A percentile compares a stretch with the other conserved stretches of the same genome.
Conservation (phyloP, 2,329 filamentous ascomycete species). For the Xylaria arbuscula region DNA sequence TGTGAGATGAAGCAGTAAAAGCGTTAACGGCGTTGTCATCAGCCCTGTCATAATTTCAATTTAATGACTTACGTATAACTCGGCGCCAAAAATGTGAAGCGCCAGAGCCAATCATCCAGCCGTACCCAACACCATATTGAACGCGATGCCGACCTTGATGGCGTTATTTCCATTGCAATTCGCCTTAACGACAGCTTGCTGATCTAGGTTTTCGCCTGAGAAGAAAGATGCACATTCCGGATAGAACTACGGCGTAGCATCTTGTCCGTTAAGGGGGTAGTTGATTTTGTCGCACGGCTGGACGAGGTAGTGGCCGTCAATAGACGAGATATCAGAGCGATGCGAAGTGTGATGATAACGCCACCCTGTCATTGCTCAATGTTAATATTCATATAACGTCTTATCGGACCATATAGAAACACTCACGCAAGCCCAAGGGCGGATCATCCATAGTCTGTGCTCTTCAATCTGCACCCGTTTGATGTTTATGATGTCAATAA, state of each 20-base stretch:
- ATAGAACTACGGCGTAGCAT: slow-evolving; percentile 52
- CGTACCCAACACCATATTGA: slow-evolving; percentile 63
- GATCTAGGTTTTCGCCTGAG: slow-evolving; percentile 43
- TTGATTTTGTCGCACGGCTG: slow-evolving; percentile 62
- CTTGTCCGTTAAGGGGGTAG: slow-evolving; percentile 51
- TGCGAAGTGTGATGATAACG: slow-evolving; percentile 63
- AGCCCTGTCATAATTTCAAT: background rate
- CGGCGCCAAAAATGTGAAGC: slow-evolving; percentile 62
- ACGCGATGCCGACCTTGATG: slow-evolving; percentile 53
- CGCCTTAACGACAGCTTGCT: slow-evolving; percentile 50
- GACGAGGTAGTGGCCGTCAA: slow-evolving; percentile 44
- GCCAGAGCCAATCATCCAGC: slow-evolving; percentile 64
- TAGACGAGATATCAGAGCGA: slow-evolving; percentile 55
- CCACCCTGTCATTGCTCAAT: slow-evolving; percentile 54
- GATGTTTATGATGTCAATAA: slow-evolving; percentile 66
- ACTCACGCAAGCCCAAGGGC: slow-evolving; percentile 62
- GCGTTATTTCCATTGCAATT: slow-evolving; percentile 48
- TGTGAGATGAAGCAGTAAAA: slow-evolving; percentile 49
- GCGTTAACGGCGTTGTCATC: background rate
- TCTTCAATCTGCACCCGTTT: slow-evolving; percentile 71
- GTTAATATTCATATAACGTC: background rate
- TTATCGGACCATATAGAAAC: background rate
- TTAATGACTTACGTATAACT: slow-evolving; percentile 57
- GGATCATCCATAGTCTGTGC: slow-evolving; percentile 72
- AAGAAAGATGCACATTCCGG: slow-evolving; percentile 58